Evolutionary conservation across 2,329 filamentous ascomycete species (phyloP).

Genomic region (Verticillium nubilum): DNA sequence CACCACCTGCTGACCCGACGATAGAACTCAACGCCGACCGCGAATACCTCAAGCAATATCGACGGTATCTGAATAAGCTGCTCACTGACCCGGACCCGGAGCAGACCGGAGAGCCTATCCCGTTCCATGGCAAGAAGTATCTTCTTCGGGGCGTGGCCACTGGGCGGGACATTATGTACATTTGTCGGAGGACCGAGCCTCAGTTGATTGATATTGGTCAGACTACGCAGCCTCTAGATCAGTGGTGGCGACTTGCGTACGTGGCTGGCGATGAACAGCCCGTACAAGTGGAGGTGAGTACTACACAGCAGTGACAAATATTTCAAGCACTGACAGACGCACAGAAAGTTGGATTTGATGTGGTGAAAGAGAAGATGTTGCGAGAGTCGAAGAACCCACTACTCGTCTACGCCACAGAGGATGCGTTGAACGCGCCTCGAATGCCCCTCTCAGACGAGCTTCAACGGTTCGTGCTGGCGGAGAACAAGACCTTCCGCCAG

Average conservation of each 20-base stretch:
- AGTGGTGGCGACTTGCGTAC: constrained; percentile 53
- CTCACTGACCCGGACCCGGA: constrained; percentile 31
- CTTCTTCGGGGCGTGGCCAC: constrained; percentile 47
- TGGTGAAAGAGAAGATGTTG: constrained; percentile 40
- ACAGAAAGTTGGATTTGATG: constrained; percentile 42
- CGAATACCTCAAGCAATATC: constrained; percentile 25
- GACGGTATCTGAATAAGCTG: constrained; percentile 31
- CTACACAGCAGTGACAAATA: background rate
- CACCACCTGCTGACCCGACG: background rate
- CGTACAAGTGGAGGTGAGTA: constrained; percentile 42
- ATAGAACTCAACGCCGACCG: constrained; percentile 23
- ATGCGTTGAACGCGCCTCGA: constrained; percentile 30
- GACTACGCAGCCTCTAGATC: constrained; percentile 28
- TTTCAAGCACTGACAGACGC: constrained; percentile 10
- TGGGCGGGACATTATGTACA: constrained; percentile 39
- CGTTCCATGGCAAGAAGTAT: constrained; percentile 39
- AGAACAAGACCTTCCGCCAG: constrained; percentile 46
- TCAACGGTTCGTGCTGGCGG: constrained; percentile 42
- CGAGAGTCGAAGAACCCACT: constrained; percentile 41
- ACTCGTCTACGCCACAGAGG: constrained; percentile 49
- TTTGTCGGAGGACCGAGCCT: constrained; percentile 38
- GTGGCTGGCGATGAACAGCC: constrained; percentile 30
- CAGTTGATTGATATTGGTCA: constrained; percentile 37
- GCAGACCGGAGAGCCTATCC: constrained; percentile 23
- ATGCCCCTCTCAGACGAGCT: constrained; percentile 30